Percentiles rank a stretch among this genome's conserved stretches.
Conservation (phyloP, 2,329 filamentous ascomycete genomes). For the Gaeumannomyces sp. region DNA sequence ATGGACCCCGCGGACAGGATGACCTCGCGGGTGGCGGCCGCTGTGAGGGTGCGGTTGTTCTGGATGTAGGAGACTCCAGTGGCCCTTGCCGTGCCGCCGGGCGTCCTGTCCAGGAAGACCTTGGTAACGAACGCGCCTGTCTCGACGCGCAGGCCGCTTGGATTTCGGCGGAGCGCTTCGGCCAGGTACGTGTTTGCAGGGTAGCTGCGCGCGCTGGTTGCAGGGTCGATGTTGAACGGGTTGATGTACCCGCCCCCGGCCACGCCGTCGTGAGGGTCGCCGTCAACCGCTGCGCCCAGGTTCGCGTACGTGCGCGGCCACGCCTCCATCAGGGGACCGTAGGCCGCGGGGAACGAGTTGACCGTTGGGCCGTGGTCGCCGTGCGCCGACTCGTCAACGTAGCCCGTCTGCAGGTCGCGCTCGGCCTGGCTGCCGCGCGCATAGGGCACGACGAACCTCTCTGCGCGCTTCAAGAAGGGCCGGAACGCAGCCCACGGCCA, state of each 20-base stretch:
- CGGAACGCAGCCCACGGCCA: conserved; percentile 45
- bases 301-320: conserved; percentile 38
- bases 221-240: conserved; percentile 69
- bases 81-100: background rate
- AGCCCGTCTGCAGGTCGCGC: background rate
- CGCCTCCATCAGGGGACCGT: too few relatives aligned
- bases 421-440: background rate
- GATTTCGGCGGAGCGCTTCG: conserved; percentile 77
- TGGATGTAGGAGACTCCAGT: background rate
- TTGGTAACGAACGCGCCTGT: background rate
- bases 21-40: conserved; percentile 47
- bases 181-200: conserved; percentile 69
- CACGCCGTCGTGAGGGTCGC: conserved; percentile 72
- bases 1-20: conserved; percentile 35
- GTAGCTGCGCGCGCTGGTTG: conserved; percentile 46
- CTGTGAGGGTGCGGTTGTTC: background rate
- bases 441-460: background rate
- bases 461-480: background rate
- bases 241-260: conserved; percentile 46
- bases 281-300: conserved; percentile 71
- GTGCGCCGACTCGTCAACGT: background rate
- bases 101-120: background rate
- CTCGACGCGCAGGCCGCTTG: conserved; percentile 36
- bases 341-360: too few relatives aligned
- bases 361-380: too few relatives aligned